Evolutionary conservation across 495 filamentous ascomycete species (phyloP), one percentile per base, ranked within the genome.

Genomic region (Xylaria grammica): DNA sequence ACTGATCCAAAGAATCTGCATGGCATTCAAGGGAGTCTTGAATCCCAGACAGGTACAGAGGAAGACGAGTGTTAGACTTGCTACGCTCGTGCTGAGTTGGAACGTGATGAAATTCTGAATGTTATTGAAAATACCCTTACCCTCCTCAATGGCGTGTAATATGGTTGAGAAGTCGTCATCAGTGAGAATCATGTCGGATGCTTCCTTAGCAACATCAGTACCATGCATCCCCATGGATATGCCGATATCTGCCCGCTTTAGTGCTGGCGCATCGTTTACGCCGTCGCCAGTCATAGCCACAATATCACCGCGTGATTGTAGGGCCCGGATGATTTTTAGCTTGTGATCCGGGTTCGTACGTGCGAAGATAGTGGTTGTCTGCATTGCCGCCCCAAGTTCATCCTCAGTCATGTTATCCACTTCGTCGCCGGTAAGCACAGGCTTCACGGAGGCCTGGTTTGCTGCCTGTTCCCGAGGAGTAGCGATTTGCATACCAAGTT

Each of bases 1-100:
- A 98, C 94, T 99, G 69, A 99, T 98, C 95, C 95, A 99, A 48
- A 99, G 83, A 74, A 99, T 99, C 79, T 99, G 95, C 94, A 98
- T 99, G 36, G 95, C 92, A 72, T 99, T 99, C 32, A 99, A 81
- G 44, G 95, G 95, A 67, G 94, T 97, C 74, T 90, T 91, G 79
- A 96, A 93, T 17, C 95, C 95, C 64, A 97, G 81, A 63, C 91
- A 90, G 27, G 95, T 97, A 77, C 92, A 96, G 68, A 98, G 72
- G 57, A 99, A 84, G 6, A 99, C 96, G 26, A 99, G 84, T 69
- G 91, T 90, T 60, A 99, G 81, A 30, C 96, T 94, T 67, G 95
- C 96, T 38, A 96, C 94, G 72, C 93, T 97, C 62, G 95, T 99
- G 74, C 93, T 97, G 46, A 99, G 88, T 78, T 99, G 95, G 78